Evolutionary conservation across 208 protist species (phyloP).

Genomic region (Crithidia sp.): DNA sequence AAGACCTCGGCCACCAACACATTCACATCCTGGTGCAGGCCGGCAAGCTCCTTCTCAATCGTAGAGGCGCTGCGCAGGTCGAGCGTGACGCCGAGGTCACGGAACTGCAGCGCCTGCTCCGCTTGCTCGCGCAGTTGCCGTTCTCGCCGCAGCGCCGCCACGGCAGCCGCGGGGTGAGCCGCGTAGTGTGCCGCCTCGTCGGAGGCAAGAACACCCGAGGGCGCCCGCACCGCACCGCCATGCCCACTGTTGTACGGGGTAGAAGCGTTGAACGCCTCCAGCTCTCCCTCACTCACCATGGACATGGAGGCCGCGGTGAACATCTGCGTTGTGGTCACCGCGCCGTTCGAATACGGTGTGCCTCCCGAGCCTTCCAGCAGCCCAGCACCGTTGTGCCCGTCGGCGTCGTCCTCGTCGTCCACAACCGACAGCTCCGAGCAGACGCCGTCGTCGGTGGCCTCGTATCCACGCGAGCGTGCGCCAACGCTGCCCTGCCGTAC

Average conservation of each 20-base stretch:
- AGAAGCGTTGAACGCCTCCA: background rate
- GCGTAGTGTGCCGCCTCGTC: slow-evolving; percentile 20
- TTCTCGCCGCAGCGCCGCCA: slow-evolving; percentile 49
- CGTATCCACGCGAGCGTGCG: background rate
- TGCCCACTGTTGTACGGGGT: background rate
- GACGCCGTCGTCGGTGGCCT: slow-evolving; percentile 39
- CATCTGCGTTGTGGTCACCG: slow-evolving; percentile 16
- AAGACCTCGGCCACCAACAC: slow-evolving; percentile 66
- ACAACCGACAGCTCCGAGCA: slow-evolving; percentile 37
- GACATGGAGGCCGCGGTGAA: slow-evolving; percentile 29
- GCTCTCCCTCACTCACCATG: slow-evolving; percentile 5
- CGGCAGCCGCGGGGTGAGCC: slow-evolving; percentile 27
- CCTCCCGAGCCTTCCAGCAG: slow-evolving; percentile 1
- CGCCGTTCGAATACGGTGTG: background rate
- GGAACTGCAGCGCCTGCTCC: slow-evolving; percentile 58
- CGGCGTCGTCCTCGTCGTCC: slow-evolving; percentile 15
- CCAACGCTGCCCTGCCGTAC: background rate
- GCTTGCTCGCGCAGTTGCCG: slow-evolving; percentile 48
- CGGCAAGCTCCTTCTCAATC: slow-evolving; percentile 55
- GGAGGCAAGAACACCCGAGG: slow-evolving; percentile 4
- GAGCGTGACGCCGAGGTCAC: slow-evolving; percentile 51
- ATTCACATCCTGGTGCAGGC: slow-evolving; percentile 72
- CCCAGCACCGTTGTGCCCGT: slow-evolving; percentile 12
- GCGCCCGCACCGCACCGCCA: background rate
- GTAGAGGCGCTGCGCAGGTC: slow-evolving; percentile 48